These are phyloP conservation scores for Arabidopsis lyrata DNA, from an alignment of 441 rosid genomes.

Conservation along the genomic window DNA sequence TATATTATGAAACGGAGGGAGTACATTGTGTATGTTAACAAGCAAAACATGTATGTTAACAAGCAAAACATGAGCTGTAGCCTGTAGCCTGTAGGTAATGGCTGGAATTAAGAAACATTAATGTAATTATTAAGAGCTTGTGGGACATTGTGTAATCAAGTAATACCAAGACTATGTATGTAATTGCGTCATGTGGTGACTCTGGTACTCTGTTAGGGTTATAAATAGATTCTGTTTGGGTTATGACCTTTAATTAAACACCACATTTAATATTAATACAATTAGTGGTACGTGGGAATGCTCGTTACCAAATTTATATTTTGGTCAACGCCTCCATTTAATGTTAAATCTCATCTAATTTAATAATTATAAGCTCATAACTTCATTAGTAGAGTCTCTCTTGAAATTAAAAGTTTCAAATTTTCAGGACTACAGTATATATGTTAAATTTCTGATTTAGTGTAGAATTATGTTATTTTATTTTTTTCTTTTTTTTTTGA, in stretches of 20 bases:
- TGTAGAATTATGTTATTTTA: constrained; percentile 2
- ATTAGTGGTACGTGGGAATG: constrained; percentile 35
- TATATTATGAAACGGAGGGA: no score
- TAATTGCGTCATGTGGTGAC: constrained; percentile 43
- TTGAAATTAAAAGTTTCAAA: not conserved
- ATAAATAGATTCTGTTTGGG: constrained; percentile 35
- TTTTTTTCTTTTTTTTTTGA: no score
- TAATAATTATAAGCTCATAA: constrained; percentile 19
- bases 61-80: constrained; percentile 26
- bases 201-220: constrained; percentile 37
- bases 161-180: not conserved
- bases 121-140: constrained; percentile 21
- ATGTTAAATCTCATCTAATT: constrained; percentile 34
- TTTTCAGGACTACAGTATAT: not conserved
- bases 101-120: constrained; percentile 16
- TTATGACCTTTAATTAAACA: constrained; percentile 12
- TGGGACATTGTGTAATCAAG: constrained; percentile 30
- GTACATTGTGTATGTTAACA: constrained; percentile 3
- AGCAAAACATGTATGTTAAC: no score
- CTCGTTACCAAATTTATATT: constrained; percentile 33
- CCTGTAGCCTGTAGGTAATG: not conserved
- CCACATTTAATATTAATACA: constrained; percentile 10
- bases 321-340: constrained; percentile 43
- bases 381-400: constrained; percentile 18
- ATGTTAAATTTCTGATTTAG: not conserved